Evolutionary conservation across 2,329 filamentous ascomycete species (phyloP), one percentile per base, ranked within the genome.

Genomic region (Lachnellula hyalina): DNA sequence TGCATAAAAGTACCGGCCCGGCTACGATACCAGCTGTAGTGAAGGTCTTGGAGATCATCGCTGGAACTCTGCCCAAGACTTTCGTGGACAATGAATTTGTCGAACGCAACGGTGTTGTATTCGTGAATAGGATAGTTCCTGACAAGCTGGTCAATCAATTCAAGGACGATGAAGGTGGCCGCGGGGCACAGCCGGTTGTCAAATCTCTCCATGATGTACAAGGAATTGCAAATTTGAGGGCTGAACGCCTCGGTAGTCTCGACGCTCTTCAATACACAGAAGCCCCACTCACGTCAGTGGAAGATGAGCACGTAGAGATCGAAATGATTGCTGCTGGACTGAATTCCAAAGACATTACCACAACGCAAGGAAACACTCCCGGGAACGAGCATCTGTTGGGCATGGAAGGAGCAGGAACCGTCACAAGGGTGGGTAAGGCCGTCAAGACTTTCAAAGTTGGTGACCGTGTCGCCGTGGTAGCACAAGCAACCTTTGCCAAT

Each of bases 351-450:
- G 51, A 32, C 47, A 15, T 23, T 23, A 14, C 21, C 15, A 19
- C 28, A 21, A n/a, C 34, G n/a, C 17, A 17, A 40, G 65, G 64
- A 2, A 54, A 64, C 19, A 46, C 67, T 8, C 57, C 58, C 35
- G 52, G 56, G 15, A 53, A 56, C 14, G 51, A 59, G 23, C 40
- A 54, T 34, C 38, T 48, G 12, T 50, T 54, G 35, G 61, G 61
- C 12, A 45, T 58, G 8, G 68, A 69, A 59, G 61, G 53, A 23
- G 59, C 64, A 15, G 70, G 67, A n/a, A 50, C 65, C n/a, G 54
- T 71, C 40, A 57, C 41, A 9, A 44, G 58, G 5, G 57, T 70
- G 8, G 68, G 65, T 12, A 48, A 54, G 14, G 56, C 50, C 25
- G 61, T 61, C n/a, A 56, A 41, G 11, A 40, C 55, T 12, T 49